These are phyloP conservation scores for Yamadazyma olivae DNA, from an alignment of 805 yeast species.

Conservation along the genomic window DNA sequence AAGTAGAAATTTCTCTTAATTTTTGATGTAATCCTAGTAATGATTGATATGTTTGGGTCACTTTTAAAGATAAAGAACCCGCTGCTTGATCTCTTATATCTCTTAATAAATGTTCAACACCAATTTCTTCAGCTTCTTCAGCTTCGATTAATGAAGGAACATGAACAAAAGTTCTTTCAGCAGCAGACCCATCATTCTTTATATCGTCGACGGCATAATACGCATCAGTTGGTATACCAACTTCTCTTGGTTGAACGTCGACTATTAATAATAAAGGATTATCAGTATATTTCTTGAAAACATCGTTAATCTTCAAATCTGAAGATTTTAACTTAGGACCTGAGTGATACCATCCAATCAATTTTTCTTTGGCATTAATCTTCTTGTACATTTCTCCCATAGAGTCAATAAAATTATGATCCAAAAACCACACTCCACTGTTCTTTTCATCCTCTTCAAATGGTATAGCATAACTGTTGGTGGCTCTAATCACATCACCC, in stretches of 20 bases:
- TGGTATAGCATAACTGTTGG: constrained; percentile 95
- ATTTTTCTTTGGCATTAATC: constrained; percentile 93
- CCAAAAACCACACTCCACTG: constrained; percentile 93
- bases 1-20: constrained; percentile 70
- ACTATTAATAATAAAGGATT: constrained; percentile 86
- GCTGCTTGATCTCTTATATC: constrained; percentile 97
- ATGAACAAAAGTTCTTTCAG: constrained; percentile 90
- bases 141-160: constrained; percentile 92
- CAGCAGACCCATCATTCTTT: constrained; percentile 90
- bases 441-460: constrained; percentile 95
- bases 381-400: constrained; percentile 98
- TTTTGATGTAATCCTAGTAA: constrained; percentile 81
- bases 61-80: constrained; percentile 80
- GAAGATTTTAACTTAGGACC: constrained; percentile 90
- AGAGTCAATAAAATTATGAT: constrained; percentile 91
- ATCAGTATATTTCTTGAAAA: constrained; percentile 74
- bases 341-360: constrained; percentile 99
- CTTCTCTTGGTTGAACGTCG: constrained; percentile 80
- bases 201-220: constrained; percentile 92
- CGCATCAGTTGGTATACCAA: constrained; percentile 95
- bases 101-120: constrained; percentile 92
- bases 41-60: constrained; percentile 87
- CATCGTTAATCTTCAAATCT: constrained; percentile 87
- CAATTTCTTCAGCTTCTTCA: constrained; percentile 99
- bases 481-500: constrained; percentile 58